A percentile compares a stretch with the other conserved stretches of the same genome.
Evolutionary conservation across 768 basidiomycete genomes (phyloP).

Genomic region (Agaricus subrufescens): DNA sequence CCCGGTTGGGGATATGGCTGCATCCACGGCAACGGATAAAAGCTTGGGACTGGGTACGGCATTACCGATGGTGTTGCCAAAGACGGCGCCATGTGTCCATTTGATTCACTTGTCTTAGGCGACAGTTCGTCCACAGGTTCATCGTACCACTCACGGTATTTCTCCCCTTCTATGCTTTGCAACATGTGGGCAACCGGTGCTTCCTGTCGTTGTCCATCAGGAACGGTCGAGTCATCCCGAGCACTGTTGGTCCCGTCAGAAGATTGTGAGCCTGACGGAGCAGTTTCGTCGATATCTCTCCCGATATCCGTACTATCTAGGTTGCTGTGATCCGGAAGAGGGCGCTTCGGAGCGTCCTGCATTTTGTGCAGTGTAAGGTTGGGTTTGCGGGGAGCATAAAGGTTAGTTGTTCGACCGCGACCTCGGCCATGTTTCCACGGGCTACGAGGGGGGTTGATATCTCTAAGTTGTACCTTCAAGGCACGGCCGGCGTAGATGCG

Average conservation of each 20-base stretch:
- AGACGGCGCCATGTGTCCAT: neutral
- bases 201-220: neutral
- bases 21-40: constrained; percentile 46
- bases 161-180: neutral
- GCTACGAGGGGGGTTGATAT: constrained; percentile 55
- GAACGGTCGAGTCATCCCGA: neutral
- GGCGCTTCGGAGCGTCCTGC: neutral
- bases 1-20: constrained; percentile 45
- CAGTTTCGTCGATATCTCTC: neutral
- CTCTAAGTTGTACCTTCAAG: constrained; percentile 73
- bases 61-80: neutral
- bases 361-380: neutral
- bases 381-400: constrained; percentile 18
- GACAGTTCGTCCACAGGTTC: constrained; percentile 2
- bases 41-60: constrained; percentile 36
- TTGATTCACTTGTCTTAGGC: neutral
- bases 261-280: neutral
- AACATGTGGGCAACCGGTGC: neutral
- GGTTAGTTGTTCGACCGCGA: constrained; percentile 34
- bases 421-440: constrained; percentile 42
- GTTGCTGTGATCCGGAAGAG: neutral
- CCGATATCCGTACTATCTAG: neutral
- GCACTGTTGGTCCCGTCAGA: neutral
- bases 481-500: constrained; percentile 62
- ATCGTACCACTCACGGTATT: constrained; percentile 14